Conservation (phyloP, 345 rosid genomes). For the Hibiscus trionum region DNA sequence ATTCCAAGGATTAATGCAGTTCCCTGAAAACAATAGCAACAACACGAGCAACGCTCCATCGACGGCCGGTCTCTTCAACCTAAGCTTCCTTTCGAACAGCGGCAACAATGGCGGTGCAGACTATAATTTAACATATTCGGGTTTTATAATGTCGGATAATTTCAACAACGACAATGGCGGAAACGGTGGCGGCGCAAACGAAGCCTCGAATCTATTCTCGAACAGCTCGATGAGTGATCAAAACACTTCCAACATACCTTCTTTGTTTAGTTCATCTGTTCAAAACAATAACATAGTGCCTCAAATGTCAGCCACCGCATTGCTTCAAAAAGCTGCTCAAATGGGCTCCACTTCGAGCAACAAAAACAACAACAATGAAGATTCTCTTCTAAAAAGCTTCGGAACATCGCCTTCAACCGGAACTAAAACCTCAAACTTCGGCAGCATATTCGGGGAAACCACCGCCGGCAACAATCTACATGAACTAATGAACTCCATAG, state of each 20-base stretch:
- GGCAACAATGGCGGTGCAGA: slow-evolving; percentile 9
- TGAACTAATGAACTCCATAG: slow-evolving; percentile 55
- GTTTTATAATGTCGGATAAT: slow-evolving; percentile 19
- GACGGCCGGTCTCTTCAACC: slow-evolving; percentile 43
- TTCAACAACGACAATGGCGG: slow-evolving; percentile 14
- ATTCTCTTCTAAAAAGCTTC: slow-evolving; percentile 42
- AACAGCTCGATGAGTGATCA: slow-evolving; percentile 26
- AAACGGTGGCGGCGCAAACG: slow-evolving; percentile 14
- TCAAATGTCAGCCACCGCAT: slow-evolving; percentile 73
- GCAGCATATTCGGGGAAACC: slow-evolving; percentile 14
- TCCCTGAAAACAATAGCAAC: slow-evolving; percentile 32
- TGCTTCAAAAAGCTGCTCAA: slow-evolving; percentile 84
- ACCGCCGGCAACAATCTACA: slow-evolving; percentile 35
- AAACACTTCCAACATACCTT: slow-evolving; percentile 28
- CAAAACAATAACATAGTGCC: slow-evolving; percentile 34
- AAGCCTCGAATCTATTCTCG: slow-evolving; percentile 19
- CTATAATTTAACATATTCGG: slow-evolving; percentile 11
- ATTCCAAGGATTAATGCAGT: slow-evolving; percentile 39
- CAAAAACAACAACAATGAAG: slow-evolving; percentile 21
- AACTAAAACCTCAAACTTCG: slow-evolving; percentile 15
- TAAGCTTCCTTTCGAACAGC: slow-evolving; percentile 41
- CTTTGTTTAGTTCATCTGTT: slow-evolving; percentile 25
- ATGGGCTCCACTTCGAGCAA: slow-evolving; percentile 63
- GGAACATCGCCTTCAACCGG: slow-evolving; percentile 32
- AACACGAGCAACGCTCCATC: slow-evolving; percentile 13